Evolutionary conservation across 2,329 filamentous ascomycete genomes (phyloP), one percentile per base, ranked within the genome.

Genomic region (Arthrinium phaeospermum): DNA sequence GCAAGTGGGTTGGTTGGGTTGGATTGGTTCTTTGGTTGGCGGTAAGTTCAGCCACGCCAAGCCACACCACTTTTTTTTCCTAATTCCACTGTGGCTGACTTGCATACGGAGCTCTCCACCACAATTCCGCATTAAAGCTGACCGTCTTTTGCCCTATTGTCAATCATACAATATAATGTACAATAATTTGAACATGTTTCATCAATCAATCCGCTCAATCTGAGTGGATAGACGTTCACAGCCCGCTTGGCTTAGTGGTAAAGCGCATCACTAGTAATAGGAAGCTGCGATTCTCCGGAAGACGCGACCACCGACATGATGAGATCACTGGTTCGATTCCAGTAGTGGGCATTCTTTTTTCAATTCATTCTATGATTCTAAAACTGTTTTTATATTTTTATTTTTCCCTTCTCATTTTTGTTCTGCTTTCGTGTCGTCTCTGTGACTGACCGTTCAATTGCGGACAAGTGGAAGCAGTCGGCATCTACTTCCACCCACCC

Each of bases 251-350:
- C 57, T 64, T 64, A 64, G 57, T 64, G 57, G 57, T 64, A 64
- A 64, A 64, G 57, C 57, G 57, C 57, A 64, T 64, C 57, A 64
- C 57, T 64, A 64, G 57, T 64, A 64, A 64, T 51, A 12, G 10
- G 49, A 30, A 30, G 27, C 27, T 30, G 27, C 27, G 2, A 30
- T 30, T 30, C 2, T 27, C 24, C 10, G 19, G 51, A 30, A 19
- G 4, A 0, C 24, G 24, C 13, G 12, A 57, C 13, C 13, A 6
- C 2, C 27, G 27, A 30, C 27, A 57, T 64, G 57, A 64, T 64
- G 57, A 64, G 57, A 64, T 64, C 57, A 64, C 57, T 64, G 57
- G 57, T 64, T 64, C 57, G 57, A 64, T 64, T 64, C 57, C 57
- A 64, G 57, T 64, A 64, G 57, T 64, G 57, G 57, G 57, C 53